These are phyloP conservation scores for Gastrolobium bilobum DNA, from an alignment of 306 rosid genomes.

Conservation along the genomic window DNA sequence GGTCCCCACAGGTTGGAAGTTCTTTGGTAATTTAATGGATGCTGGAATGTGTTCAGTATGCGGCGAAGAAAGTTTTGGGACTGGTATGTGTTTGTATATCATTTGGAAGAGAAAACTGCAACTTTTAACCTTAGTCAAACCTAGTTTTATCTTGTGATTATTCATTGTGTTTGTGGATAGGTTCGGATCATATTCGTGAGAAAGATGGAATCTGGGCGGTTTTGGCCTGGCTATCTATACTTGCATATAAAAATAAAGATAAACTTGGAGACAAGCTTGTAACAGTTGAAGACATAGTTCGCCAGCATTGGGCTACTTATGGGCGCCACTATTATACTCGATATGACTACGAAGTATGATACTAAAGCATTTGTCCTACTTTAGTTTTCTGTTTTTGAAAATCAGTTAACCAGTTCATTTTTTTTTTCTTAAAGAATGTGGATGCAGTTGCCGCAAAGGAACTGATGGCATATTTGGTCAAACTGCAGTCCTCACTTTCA, in stretches of 20 bases:
- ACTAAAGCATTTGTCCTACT: constrained; percentile 20
- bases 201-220: constrained; percentile 99
- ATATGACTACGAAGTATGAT: constrained; percentile 88
- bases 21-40: constrained; percentile 97
- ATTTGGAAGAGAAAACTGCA: constrained; percentile 25
- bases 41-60: constrained; percentile 94
- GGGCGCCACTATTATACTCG: constrained; percentile 98
- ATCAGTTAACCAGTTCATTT: constrained; percentile 42
- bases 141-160: constrained; percentile 40
- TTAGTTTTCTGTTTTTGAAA: constrained; percentile 10
- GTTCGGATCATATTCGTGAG: constrained; percentile 98
- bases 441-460: constrained; percentile 96
- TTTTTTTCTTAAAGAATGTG: constrained; percentile 75
- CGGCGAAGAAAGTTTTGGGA: constrained; percentile 99
- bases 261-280: constrained; percentile 83
- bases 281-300: constrained; percentile 95
- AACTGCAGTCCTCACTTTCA: constrained; percentile 84
- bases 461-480: constrained; percentile 91
- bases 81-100: constrained; percentile 67
- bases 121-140: constrained; percentile 17
- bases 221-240: constrained; percentile 94
- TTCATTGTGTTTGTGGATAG: constrained; percentile 58
- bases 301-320: constrained; percentile 90
- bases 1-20: constrained; percentile 99
- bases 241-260: constrained; percentile 87